Evolutionary conservation across 75 land plant genomes (phyloP), one percentile per base, ranked within the genome.

Genomic region (Picea sitchensis): DNA sequence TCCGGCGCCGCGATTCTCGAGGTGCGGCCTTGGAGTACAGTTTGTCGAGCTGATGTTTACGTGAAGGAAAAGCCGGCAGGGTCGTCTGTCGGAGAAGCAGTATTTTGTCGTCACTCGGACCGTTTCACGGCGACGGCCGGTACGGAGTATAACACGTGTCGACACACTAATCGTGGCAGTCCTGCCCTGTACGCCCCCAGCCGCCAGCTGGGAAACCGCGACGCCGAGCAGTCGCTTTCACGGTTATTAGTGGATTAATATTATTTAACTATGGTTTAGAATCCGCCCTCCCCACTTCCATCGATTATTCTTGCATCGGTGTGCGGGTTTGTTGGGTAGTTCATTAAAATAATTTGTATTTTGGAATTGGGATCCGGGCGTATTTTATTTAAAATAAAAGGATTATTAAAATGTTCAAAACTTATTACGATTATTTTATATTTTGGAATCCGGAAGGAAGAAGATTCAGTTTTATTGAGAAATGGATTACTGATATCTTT

Each of bases 171-270:
- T 71, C 51, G 73, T 71, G 0, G 26, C 21, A 18, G 11, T 8
- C 54, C 44, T 38, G 51, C 51, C 11, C 13, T 21, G 38, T 71
- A 47, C 51, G 51, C 23, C 44, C 44, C 73, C 2, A 71, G 73
- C 73, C 73, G 54, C 73, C 73, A 71, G 73, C 73, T 71, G 73
- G 73, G 73, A 20, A 71, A 71, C 11, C 51, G 73, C 36, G 73
- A 71, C 54, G 73, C 73, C 44, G 26, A 71, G 51, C 47, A 36
- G 73, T 71, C 73, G 47, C 73, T 71, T 71, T 71, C 54, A 0
- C 20, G n/a, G 51, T 44, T 71, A 71, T 34, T 71, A 71, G 38
- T 21, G 12, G 51, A 9, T 44, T 71, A 71, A 8, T 0, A 41
- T 2, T 71, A 71, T 71, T 69, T 44, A 34, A 71, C 17, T 9